Conservation (phyloP, 257 asterid genomes). For the Solanum raphanifolium region DNA sequence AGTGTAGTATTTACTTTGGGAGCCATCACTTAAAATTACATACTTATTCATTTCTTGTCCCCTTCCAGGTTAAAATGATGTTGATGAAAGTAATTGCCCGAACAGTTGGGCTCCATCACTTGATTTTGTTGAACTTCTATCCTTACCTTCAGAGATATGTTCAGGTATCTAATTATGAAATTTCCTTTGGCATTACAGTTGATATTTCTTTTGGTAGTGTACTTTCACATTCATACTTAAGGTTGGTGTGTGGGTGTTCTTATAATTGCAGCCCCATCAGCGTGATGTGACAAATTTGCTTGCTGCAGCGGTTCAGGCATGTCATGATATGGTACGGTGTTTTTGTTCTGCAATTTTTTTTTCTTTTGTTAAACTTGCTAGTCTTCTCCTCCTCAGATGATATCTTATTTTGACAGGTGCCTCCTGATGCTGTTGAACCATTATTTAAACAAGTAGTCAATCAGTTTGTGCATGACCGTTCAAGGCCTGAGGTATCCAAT, state of each 20-base stretch:
- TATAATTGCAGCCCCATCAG: conserved; percentile 70
- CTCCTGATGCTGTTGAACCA: conserved; percentile 96
- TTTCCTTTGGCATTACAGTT: not conserved
- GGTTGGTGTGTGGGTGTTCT: not conserved
- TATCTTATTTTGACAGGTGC: conserved; percentile 48
- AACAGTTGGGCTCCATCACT: conserved; percentile 76
- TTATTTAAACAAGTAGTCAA: conserved; percentile 87
- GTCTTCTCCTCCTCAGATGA: not conserved
- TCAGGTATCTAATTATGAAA: conserved; percentile 42
- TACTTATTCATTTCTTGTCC: not conserved
- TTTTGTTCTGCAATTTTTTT: not conserved
- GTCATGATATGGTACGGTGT: conserved; percentile 85
- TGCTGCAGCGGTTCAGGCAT: conserved; percentile 96
- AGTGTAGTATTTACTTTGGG: not conserved
- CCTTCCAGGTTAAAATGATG: conserved; percentile 77
- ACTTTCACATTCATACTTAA: not conserved
- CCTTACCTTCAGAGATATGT: conserved; percentile 74
- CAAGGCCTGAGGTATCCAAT: conserved; percentile 76
- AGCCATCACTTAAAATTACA: not conserved
- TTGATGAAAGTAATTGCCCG: conserved; percentile 81
- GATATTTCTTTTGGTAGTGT: conserved; percentile 2
- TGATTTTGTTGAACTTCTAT: conserved; percentile 62
- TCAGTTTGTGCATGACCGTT: conserved; percentile 85
- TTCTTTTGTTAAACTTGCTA: not conserved
- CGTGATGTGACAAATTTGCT: conserved; percentile 70